phyloP scores from a whole-genome alignment of 116 monocot genomes.

The Iris pallida region DNA sequence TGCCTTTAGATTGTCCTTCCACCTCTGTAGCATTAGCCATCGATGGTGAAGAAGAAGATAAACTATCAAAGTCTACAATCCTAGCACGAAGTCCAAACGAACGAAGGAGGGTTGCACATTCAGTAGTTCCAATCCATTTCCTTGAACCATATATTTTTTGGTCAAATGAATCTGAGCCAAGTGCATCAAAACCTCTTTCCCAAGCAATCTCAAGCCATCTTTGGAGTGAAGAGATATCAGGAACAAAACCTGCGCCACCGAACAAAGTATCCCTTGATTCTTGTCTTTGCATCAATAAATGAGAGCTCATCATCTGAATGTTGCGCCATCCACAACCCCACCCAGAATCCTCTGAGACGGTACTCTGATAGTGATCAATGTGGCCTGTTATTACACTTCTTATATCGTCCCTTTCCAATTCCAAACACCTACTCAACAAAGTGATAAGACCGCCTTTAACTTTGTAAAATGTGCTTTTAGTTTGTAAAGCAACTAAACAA shows the following conservation, averaged over 20 bases:
- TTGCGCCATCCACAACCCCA: constrained; percentile 99
- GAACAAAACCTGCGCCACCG: constrained; percentile 89
- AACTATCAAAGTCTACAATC: constrained; percentile 84
- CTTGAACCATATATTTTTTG: constrained; percentile 59
- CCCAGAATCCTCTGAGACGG: constrained; percentile 57
- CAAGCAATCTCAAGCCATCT: constrained; percentile 97
- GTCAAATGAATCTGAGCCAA: constrained; percentile 53
- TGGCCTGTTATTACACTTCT: constrained; percentile 62
- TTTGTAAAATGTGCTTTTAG: constrained; percentile 42
- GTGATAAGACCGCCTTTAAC: constrained; percentile 69
- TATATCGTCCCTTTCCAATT: constrained; percentile 37
- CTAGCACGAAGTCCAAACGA: constrained; percentile 86
- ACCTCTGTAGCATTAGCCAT: constrained; percentile 4
- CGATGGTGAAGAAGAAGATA: constrained; percentile 17
- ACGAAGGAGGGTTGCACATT: constrained; percentile 83
- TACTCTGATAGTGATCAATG: constrained; percentile 80
- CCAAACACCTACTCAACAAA: constrained; percentile 63
- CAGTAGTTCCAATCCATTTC: constrained; percentile 96
- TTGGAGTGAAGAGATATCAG: constrained; percentile 85
- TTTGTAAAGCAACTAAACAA: constrained; percentile 42
- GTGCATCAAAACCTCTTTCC: constrained; percentile 70
- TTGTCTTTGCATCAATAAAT: constrained; percentile 60
- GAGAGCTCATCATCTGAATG: constrained; percentile 94
- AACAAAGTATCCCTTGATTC: constrained; percentile 67
- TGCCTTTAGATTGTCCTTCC: constrained; percentile 16